Percentiles rank a stretch among this genome's conserved stretches.
phyloP scores from a whole-genome alignment of 129 eudicot genomes.

The Tagetes patula region DNA sequence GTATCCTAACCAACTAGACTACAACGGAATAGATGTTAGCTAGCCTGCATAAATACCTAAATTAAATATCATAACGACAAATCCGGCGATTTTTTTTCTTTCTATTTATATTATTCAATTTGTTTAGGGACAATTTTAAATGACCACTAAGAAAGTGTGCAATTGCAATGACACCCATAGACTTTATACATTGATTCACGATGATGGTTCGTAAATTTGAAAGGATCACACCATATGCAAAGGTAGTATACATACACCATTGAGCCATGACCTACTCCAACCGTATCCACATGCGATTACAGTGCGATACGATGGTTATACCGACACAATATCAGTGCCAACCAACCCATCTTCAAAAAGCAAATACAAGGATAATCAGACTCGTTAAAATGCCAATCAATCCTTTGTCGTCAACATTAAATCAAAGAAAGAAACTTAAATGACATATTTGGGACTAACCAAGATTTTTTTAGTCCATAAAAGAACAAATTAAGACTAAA shows the following conservation, averaged over 20 bases:
- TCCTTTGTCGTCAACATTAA: neutral
- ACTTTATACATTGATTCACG: conserved; percentile 1
- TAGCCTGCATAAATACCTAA: no score
- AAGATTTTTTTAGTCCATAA: neutral
- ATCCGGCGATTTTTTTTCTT: no score
- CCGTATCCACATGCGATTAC: neutral
- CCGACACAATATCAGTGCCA: neutral
- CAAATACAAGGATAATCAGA: neutral
- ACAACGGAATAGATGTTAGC: conserved; percentile 52
- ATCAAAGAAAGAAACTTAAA: neutral
- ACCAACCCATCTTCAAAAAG: neutral
- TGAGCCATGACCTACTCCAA: neutral
- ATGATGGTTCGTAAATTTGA: neutral
- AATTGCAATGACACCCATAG: neutral
- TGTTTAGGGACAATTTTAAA: neutral
- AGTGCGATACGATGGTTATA: neutral
- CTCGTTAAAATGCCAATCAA: conserved; percentile 18
- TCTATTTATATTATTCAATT: no score
- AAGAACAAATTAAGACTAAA: conserved; percentile 11
- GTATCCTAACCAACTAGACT: conserved; percentile 99
- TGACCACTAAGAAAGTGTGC: neutral
- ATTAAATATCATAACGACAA: no score
- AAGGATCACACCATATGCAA: neutral
- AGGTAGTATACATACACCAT: neutral
- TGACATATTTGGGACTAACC: conserved; percentile 15